A percentile compares a stretch with the other conserved stretches of the same genome.
phyloP scores from a whole-genome alignment of 2,329 filamentous ascomycete genomes.

The Fusarium hainanense region DNA sequence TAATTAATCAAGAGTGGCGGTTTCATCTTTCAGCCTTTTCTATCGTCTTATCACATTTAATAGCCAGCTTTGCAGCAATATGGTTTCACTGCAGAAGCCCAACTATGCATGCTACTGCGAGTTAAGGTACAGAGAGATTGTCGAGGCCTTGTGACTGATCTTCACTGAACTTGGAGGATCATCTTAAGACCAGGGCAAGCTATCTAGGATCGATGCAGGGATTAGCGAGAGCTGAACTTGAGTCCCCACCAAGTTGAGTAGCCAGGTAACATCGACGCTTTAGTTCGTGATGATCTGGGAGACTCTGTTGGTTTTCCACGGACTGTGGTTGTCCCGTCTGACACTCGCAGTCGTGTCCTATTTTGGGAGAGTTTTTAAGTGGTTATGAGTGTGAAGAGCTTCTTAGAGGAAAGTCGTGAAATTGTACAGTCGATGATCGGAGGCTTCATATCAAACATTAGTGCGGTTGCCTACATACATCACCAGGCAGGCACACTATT shows the following conservation, averaged over 20 bases:
- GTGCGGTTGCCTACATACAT: conserved; percentile 1
- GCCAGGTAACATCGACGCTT: neutral
- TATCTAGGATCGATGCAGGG: conserved; percentile 32
- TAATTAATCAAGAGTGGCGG: conserved; percentile 38
- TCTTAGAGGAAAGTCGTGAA: neutral
- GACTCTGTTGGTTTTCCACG: conserved; percentile 9
- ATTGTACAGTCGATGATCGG: neutral
- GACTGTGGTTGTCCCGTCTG: conserved; percentile 42
- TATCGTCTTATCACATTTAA: neutral
- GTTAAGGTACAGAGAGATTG: conserved; percentile 6
- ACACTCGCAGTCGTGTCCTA: conserved; percentile 35
- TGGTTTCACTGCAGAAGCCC: conserved; percentile 7
- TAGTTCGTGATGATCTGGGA: conserved; percentile 11
- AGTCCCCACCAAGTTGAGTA: conserved; percentile 23
- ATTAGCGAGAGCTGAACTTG: conserved; percentile 33
- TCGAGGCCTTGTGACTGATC: conserved; percentile 28
- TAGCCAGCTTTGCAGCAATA: conserved; percentile 18
- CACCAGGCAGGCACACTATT: neutral
- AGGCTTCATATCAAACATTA: neutral
- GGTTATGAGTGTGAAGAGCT: neutral
- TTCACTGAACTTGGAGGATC: conserved; percentile 20
- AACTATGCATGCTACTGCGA: conserved; percentile 1
- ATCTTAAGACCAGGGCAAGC: conserved; percentile 15
- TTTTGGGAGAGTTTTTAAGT: conserved; percentile 3
- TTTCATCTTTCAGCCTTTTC: conserved; percentile 33